Evolutionary conservation across 306 rosid species (phyloP), one percentile per base, ranked within the genome.

Genomic region (Inga laurina): DNA sequence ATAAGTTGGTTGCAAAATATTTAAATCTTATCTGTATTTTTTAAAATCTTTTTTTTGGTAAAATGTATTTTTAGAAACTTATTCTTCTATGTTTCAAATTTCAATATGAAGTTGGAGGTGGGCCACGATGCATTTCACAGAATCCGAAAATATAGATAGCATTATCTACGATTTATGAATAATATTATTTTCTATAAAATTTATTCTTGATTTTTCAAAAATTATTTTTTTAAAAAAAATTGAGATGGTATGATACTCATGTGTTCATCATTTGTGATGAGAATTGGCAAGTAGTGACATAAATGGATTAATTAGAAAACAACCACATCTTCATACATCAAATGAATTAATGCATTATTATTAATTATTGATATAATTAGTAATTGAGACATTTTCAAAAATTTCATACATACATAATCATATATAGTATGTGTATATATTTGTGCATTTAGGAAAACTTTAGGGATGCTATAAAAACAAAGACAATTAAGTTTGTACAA

Each of bases 271-370:
- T 61, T 27, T 39, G 7, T 27, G 0, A 62, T 62, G 37, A 27
- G 8, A 62, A 62, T 4, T 82, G 66, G 84, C 90, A 89, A 56
- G 62, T 3, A 32, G 67, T 22, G 64, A 74, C 15, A 74, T 14
- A 37, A 35, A 62, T 24, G 16, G 34, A 19, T 57, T 18, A 41
- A 52, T 48, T 15, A 15, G 19, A 54, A 54, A 70, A 16, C 21
- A 21, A 7, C 10, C 39, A 69, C 32, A 21, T 21, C 30, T 19
- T 39, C 75, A 70, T 3, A 67, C 10, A 3, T 56, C 21, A 19
- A 56, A 56, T 21, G 16, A 1, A 65, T 19, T 5, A 4, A 27
- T 22, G 39, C 41, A 37, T 37, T 37, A 64, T 64, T 64, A 54
- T 13, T 57, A 8, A 22, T 2, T 61, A 22, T 61, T 10, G 9